Conservation (phyloP, 192 early-diverging fungal species). For the Obelidium mucronatum region DNA sequence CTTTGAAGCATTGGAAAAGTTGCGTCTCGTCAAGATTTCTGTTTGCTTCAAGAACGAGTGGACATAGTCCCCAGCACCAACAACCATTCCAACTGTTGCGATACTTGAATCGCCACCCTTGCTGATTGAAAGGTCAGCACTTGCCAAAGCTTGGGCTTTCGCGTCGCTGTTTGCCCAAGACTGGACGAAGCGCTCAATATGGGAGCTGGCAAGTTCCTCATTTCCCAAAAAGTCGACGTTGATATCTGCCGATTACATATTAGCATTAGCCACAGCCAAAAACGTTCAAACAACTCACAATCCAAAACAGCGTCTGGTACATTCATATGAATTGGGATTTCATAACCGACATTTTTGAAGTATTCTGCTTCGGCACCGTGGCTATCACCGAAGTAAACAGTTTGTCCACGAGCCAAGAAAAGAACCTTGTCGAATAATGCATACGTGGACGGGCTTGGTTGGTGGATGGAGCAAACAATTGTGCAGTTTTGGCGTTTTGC, state of each 20-base stretch:
- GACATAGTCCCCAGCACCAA: neutral
- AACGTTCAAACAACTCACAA: constrained; percentile 29
- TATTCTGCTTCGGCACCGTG: constrained; percentile 1
- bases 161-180: neutral
- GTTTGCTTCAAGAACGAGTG: constrained; percentile 32
- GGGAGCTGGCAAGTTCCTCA: neutral
- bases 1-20: constrained; percentile 26
- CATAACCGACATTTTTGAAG: constrained; percentile 45
- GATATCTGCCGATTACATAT: constrained; percentile 44
- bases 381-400: constrained; percentile 57
- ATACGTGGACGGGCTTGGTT: constrained; percentile 79
- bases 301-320: constrained; percentile 51
- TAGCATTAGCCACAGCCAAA: too few species aligned
- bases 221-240: constrained; percentile 21
- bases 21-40: constrained; percentile 23
- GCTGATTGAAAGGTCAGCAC: neutral
- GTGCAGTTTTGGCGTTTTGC: constrained; percentile 58
- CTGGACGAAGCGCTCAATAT: neutral
- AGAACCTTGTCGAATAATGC: constrained; percentile 79
- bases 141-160: neutral
- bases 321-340: constrained; percentile 63
- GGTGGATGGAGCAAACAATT: constrained; percentile 82
- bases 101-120: neutral
- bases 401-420: constrained; percentile 65
- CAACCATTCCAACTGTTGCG: neutral